Evolutionary conservation across 2,329 filamentous ascomycete species (phyloP).

Genomic region (Aureobasidium subglaciale): DNA sequence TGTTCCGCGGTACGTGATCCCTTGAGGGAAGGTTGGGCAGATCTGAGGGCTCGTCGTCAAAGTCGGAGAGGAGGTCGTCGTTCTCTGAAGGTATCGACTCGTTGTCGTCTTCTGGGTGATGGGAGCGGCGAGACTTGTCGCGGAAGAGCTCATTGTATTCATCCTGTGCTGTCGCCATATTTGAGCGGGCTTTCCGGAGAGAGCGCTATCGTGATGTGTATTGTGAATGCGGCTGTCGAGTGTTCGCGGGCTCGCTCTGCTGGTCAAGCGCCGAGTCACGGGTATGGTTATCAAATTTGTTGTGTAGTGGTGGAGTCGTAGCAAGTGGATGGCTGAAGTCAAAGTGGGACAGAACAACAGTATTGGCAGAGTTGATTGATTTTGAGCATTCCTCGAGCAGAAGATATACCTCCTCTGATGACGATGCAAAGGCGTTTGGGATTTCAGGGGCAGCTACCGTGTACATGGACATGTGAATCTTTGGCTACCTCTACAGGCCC

Average conservation of each 20-base stretch:
- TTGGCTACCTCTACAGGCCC: background rate
- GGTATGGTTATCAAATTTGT: too few relatives aligned
- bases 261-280: too few relatives aligned
- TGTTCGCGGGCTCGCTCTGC: background rate
- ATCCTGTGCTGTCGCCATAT: slow-evolving; percentile 34
- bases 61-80: slow-evolving; percentile 40
- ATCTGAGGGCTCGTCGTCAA: slow-evolving; percentile 12
- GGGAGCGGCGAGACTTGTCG: slow-evolving; percentile 36
- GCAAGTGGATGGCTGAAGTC: background rate
- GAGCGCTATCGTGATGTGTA: background rate
- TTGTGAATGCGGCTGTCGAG: background rate
- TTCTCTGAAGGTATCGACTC: slow-evolving; percentile 28
- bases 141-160: slow-evolving; percentile 47
- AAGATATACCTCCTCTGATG: slow-evolving; percentile 1
- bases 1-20: slow-evolving; percentile 7
- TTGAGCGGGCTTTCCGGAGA: background rate
- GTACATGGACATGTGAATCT: background rate
- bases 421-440: slow-evolving; percentile 8
- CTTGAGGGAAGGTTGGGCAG: slow-evolving; percentile 40
- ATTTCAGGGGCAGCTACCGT: slow-evolving; percentile 7
- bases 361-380: background rate
- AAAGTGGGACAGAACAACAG: background rate
- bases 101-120: slow-evolving; percentile 47
- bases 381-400: background rate
- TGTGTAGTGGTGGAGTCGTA: too few relatives aligned